phyloP scores from a whole-genome alignment of 805 yeast species.

The Barnettozyma wickerhamii region DNA sequence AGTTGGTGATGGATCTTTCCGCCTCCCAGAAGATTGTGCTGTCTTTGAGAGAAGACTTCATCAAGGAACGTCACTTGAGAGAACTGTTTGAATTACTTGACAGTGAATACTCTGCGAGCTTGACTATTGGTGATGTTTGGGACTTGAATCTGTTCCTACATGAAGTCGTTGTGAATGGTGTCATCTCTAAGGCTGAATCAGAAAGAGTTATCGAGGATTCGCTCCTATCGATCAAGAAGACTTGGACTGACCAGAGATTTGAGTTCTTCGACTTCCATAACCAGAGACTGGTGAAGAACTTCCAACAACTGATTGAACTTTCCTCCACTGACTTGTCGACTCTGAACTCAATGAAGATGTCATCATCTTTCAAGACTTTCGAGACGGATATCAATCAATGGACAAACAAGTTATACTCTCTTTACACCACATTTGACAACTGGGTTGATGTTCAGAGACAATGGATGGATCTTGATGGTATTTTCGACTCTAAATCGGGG shows the following conservation, averaged over 20 bases:
- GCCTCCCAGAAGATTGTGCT: slow-evolving; percentile 30
- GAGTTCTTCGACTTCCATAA: slow-evolving; percentile 50
- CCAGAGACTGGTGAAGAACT: slow-evolving; percentile 57
- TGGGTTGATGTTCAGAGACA: slow-evolving; percentile 89
- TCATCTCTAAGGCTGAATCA: slow-evolving; percentile 63
- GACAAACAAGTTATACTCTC: slow-evolving; percentile 49
- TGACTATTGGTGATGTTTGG: slow-evolving; percentile 47
- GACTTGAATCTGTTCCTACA: slow-evolving; percentile 45
- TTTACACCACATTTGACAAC: slow-evolving; percentile 49
- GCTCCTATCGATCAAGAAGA: slow-evolving; percentile 41
- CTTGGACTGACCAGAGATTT: slow-evolving; percentile 53
- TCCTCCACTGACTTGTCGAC: slow-evolving; percentile 58
- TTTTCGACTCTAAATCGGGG: slow-evolving; percentile 58
- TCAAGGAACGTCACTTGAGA: slow-evolving; percentile 69
- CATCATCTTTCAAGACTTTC: slow-evolving; percentile 56
- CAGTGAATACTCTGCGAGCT: not conserved
- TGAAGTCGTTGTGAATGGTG: slow-evolving; percentile 39
- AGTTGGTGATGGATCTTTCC: slow-evolving; percentile 32
- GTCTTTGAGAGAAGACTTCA: slow-evolving; percentile 47
- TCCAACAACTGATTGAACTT: slow-evolving; percentile 58
- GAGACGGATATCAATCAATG: slow-evolving; percentile 52
- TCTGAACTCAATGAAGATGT: slow-evolving; percentile 64
- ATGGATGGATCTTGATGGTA: slow-evolving; percentile 83
- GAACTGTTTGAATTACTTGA: slow-evolving; percentile 35
- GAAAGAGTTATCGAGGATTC: slow-evolving; percentile 64